Evolutionary conservation across 306 rosid species (phyloP), one percentile per base, ranked within the genome.

Genomic region (Medicago ruthenica): DNA sequence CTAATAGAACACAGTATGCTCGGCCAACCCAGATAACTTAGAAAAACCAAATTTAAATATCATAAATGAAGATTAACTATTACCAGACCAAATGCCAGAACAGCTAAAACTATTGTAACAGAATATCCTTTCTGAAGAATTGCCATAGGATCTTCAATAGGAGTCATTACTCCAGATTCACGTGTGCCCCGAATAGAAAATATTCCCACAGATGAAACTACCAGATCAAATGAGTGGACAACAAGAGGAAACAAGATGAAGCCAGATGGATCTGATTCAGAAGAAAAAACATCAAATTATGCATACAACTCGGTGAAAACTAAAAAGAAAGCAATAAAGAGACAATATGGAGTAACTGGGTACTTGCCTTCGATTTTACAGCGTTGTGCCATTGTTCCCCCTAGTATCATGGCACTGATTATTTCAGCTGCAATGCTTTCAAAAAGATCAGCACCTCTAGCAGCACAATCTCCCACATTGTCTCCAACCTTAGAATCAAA

Each of bases 171-270:
- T 77, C 96, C 87, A 57, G 97, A 82, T 75, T 89, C 97, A 53
- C 97, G 97, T 22, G 92, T 89, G 47, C 97, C 89, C 86, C 97
- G 83, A 72, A 95, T 89, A 63, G 99, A 95, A 70, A 95, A 87
- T 81, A 95, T 92, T 71, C 99, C 97, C 78, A 85, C 83, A 4
- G 97, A 92, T 70, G 99, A 95, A 84, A 95, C 86, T 63, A 92
- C 85, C 76, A 95, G 88, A 85, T 95, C 99, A 85, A 95, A 95
- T 45, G 97, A 92, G 92, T 95, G 97, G 70, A 95, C 83, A 68
- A 95, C 99, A 74, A 95, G 97, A 72, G 99, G 99, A 91, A 95
- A 95, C 92, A 95, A 84, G 89, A 95, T 95, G 89, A 95, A 95
- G 83, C 99, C 97, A 34, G 99, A 87, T 68, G 99, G 97, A 87